Conservation (phyloP, 495 filamentous ascomycete genomes). For the Alectoria sarmentosa region DNA sequence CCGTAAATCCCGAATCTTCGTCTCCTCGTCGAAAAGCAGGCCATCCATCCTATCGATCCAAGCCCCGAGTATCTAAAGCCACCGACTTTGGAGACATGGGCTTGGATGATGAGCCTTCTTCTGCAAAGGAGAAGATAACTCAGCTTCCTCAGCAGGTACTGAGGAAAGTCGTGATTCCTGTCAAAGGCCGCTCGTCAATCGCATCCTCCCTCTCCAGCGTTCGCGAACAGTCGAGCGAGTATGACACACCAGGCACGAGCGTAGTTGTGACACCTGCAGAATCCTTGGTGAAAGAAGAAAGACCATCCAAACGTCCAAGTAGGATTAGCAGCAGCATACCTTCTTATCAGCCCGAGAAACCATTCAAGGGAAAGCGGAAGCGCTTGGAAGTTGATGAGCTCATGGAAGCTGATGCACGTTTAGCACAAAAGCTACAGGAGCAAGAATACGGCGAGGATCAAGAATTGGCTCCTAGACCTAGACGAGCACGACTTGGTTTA, state of each 20-base stretch:
- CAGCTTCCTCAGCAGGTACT: conserved; percentile 15
- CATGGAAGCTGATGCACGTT: conserved; percentile 44
- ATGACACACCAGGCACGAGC: conserved; percentile 74
- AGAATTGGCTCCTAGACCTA: conserved; percentile 30
- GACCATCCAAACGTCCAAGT: conserved; percentile 28
- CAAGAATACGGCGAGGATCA: conserved; percentile 47
- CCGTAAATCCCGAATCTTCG: background rate
- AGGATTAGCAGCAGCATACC: conserved; percentile 38
- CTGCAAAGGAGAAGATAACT: background rate
- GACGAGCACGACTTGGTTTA: conserved; percentile 2
- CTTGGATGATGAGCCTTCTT: conserved; percentile 4
- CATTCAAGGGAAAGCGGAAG: conserved; percentile 32
- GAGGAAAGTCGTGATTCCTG: conserved; percentile 40
- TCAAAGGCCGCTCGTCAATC: conserved; percentile 32
- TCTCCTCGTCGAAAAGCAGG: conserved; percentile 2
- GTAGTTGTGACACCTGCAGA: conserved; percentile 51
- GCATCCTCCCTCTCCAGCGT: conserved; percentile 30
- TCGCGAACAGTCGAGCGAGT: conserved; percentile 48
- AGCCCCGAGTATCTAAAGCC: background rate
- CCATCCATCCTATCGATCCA: conserved; percentile 6
- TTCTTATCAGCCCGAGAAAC: conserved; percentile 19
- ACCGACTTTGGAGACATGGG: conserved; percentile 7
- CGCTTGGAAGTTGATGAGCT: conserved; percentile 33
- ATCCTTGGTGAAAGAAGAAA: conserved; percentile 28
- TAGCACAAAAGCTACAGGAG: conserved; percentile 54